These are phyloP conservation scores for Geosiphon pyriformis DNA, from an alignment of 192 early-diverging fungal species.

Conservation along the genomic window DNA sequence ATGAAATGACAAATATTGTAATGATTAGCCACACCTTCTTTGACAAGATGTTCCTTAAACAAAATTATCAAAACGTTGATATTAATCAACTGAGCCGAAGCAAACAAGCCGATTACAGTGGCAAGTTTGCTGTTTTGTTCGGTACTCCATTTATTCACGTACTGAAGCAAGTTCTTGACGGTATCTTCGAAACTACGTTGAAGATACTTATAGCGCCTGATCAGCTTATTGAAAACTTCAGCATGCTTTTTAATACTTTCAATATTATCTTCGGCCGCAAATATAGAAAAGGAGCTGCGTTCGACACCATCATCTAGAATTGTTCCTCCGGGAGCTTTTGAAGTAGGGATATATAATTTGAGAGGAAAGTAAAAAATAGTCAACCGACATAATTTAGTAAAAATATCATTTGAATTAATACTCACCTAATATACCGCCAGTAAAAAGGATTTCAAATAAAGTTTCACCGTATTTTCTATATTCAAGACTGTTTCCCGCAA, in stretches of 20 bases:
- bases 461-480: constrained; percentile 94
- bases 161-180: constrained; percentile 76
- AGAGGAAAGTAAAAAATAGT: background rate
- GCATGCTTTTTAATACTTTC: constrained; percentile 69
- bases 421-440: constrained; percentile 84
- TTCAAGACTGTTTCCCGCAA: constrained; percentile 80
- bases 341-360: background rate
- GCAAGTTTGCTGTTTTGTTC: constrained; percentile 79
- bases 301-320: constrained; percentile 72
- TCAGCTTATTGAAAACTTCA: constrained; percentile 83
- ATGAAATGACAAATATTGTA: no score
- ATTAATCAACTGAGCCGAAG: constrained; percentile 60
- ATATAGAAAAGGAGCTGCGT: constrained; percentile 78
- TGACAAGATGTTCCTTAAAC: constrained; percentile 92
- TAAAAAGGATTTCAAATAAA: constrained; percentile 90
- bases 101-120: constrained; percentile 67
- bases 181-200: constrained; percentile 82
- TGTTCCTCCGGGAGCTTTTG: constrained; percentile 67
- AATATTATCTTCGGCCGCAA: constrained; percentile 61
- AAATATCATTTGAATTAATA: background rate
- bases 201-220: constrained; percentile 93
- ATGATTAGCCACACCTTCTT: constrained; percentile 60
- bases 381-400: background rate
- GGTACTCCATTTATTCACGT: constrained; percentile 81
- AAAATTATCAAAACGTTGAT: constrained; percentile 69